These are phyloP conservation scores for Thermochaetoides dissita DNA, from an alignment of 2,329 filamentous ascomycete species.

Conservation along the genomic window DNA sequence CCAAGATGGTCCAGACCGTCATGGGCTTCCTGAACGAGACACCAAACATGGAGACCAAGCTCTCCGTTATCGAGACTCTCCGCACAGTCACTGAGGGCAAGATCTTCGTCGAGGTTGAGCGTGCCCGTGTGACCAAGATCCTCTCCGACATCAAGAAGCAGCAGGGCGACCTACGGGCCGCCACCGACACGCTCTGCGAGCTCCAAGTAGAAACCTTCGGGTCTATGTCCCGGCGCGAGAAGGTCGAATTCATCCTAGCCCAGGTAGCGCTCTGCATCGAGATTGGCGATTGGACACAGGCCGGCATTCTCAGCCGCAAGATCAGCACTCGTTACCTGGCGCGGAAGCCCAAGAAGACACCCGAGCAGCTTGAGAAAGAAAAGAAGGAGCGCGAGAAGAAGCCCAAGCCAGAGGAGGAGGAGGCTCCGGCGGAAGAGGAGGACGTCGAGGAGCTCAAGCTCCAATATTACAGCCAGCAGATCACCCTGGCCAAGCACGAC, in stretches of 20 bases:
- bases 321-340: constrained; percentile 89
- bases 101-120: constrained; percentile 98
- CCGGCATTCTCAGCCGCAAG: constrained; percentile 84
- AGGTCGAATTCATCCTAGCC: constrained; percentile 96
- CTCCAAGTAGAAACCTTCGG: constrained; percentile 98
- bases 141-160: constrained; percentile 95
- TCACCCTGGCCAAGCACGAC: constrained; percentile 88
- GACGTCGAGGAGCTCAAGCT: constrained; percentile 95
- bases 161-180: constrained; percentile 80
- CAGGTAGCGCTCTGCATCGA: constrained; percentile 93
- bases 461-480: constrained; percentile 93
- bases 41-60: constrained; percentile 72
- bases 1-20: constrained; percentile 95
- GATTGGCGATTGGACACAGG: constrained; percentile 91
- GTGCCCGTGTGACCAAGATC: constrained; percentile 86
- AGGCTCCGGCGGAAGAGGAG: constrained; percentile 64
- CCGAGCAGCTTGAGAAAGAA: constrained; percentile 82
- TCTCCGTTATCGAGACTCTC: constrained; percentile 86
- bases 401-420: constrained; percentile 56
- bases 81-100: constrained; percentile 97
- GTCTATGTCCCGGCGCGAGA: constrained; percentile 92
- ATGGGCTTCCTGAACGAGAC: constrained; percentile 84
- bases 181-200: constrained; percentile 88
- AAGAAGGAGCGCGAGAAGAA: constrained; percentile 79
- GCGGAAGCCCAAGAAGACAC: constrained; percentile 78